Evolutionary conservation across 2,329 filamentous ascomycete genomes (phyloP), one percentile per base, ranked within the genome.

Genomic region (Diaporthe helianthi): DNA sequence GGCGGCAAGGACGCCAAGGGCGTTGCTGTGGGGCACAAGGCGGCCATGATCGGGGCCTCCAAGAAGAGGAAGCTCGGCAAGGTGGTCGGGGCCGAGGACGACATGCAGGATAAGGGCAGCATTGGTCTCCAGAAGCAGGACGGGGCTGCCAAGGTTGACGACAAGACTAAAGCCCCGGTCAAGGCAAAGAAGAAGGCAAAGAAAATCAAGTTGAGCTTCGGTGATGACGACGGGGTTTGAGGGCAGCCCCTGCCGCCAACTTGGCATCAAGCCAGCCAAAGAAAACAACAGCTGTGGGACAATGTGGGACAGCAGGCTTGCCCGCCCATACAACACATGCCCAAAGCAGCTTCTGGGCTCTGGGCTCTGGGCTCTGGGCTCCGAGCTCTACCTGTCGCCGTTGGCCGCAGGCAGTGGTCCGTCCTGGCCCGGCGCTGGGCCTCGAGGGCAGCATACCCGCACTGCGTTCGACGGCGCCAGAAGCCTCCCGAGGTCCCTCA

Each of bases 161-260:
- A 66, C 73, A 76, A 66, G 74, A 72, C 26, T 67, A 58, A 73
- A 73, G 65, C 5, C 22, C 53, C 54, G 15, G 53, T 8, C 47
- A 72, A 66, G 41, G 52, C 38, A 9, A 86, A 84, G 77, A 88
- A 89, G 76, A 86, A 86, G 78, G 80, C 82, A 5, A 88, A 88
- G 78, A 90, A 90, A 80, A 87, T 91, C 70, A 91, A 91, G 80
- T 80, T 91, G 54, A 91, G 89, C 78, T 91, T 91, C 76, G 87
- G 87, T 31, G 86, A 90, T 68, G 88, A 90, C 22, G 86, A 88
- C 41, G 83, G 79, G 79, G 79, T 82, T 54, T 74, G 76, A 71
- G 68, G 68, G 19, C 10, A 46, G 31, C 51, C 51, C 52, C 22
- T 41, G 17, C 31, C 24, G 17, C 31, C 24, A 36, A 46, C n/a